Evolutionary conservation across 2,329 filamentous ascomycete species (phyloP), one percentile per base, ranked within the genome.

Genomic region (Trematosphaeria pertusa): DNA sequence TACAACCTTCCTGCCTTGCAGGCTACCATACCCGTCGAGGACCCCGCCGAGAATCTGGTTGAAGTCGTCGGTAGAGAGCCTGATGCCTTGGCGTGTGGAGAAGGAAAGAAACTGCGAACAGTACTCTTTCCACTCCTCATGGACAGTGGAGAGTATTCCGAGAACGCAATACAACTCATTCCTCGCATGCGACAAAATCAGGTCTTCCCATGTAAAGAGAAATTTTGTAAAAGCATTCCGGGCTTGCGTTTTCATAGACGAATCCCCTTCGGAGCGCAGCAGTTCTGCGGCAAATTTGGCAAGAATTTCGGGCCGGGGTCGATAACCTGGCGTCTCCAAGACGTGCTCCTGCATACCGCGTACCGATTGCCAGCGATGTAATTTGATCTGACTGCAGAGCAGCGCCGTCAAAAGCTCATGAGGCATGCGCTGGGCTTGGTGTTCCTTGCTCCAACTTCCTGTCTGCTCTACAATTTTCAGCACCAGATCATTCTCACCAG

Each of bases 1-100:
- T 45, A 81, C 79, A 24, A 84, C 54, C 3, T 58, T 66, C 46
- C 71, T 76, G 47, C 80, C 85, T 24, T 71, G 71, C 8, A 52
- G 44, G 46, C 75, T 78, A 43, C 78, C 80, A 36, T 78, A 74
- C 0, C 71, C 70, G 20, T 78, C 74, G 2, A 81, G 76, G 7
- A 85, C 71, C n/a, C 79, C 81, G 33, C 76, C 71, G 5, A 88
- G 77, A 5, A 84, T 50, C 14, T 62, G 58, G 50, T 83, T 79
- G 72, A 85, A 84, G 5, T 77, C 65, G 3, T 64, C 59, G 0
- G 72, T 57, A 12, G 61, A 59, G 10, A 72, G 54, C 24, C 42
- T 59, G 34, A 70, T 50, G 9, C 17, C 38, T 43, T 66, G 62
- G 12, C 62, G 60, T 1, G 52, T 54, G 8, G 64, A 63, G 28